Conservation (phyloP, 148 eudicot species). For the Tetragonia tetragonoides region DNA sequence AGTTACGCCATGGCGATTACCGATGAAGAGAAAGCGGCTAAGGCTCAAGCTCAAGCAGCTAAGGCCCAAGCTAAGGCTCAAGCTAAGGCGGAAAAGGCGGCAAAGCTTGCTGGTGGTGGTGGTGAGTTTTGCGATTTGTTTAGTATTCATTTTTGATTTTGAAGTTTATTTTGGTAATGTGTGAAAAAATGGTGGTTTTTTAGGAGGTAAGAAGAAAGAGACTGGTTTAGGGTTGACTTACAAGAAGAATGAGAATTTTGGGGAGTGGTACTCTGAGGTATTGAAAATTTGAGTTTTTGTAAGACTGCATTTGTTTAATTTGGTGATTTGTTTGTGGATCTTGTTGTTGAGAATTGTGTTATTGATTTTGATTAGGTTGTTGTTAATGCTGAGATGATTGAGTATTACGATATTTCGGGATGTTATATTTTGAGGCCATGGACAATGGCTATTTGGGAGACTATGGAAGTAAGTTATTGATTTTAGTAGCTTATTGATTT, state of each 20-base stretch:
- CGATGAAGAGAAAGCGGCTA: too few species aligned
- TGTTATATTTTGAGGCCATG: conserved; percentile 92
- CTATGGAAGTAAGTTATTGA: conserved; percentile 60
- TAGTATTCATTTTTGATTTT: too few species aligned
- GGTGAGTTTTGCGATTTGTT: too few species aligned
- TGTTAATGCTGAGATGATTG: conserved; percentile 84
- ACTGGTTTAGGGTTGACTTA: conserved; percentile 78
- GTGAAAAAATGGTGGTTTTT: background rate
- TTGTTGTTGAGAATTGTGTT: background rate
- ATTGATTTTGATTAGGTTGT: conserved; percentile 53
- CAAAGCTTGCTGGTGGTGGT: too few species aligned
- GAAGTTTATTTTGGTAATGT: background rate
- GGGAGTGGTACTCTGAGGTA: conserved; percentile 99
- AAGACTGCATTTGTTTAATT: background rate
- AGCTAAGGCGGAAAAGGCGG: too few species aligned
- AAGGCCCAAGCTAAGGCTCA: too few species aligned
- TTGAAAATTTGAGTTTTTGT: background rate
- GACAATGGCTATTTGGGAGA: conserved; percentile 93
- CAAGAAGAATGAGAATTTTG: conserved; percentile 92
- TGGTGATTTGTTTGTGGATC: background rate
- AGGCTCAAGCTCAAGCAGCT: too few species aligned
- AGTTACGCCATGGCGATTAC: too few species aligned
- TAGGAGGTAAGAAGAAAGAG: conserved; percentile 85
- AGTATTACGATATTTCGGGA: conserved; percentile 92
- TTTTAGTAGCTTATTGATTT: background rate